These are phyloP conservation scores for Cudoniella acicularis DNA, from an alignment of 495 filamentous ascomycete genomes.

Conservation along the genomic window DNA sequence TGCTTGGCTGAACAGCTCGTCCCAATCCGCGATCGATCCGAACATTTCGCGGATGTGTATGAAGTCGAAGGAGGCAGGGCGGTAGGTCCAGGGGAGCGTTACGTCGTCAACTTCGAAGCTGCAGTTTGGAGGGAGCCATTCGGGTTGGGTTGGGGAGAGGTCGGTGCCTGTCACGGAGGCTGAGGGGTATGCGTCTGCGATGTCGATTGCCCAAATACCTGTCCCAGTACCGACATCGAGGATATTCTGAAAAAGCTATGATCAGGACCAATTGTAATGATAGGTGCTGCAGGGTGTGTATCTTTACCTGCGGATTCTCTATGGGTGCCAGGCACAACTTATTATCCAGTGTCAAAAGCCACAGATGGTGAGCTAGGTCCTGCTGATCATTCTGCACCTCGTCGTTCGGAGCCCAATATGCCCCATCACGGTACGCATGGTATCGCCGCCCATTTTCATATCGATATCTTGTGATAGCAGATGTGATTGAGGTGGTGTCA, in stretches of 20 bases:
- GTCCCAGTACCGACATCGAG: slow-evolving; percentile 46
- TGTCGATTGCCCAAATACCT: slow-evolving; percentile 47
- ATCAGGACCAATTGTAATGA: slow-evolving; percentile 9
- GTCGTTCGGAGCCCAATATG: slow-evolving; percentile 14
- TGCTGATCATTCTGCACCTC: slow-evolving; percentile 8
- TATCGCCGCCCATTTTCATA: not conserved
- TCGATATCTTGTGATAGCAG: not conserved
- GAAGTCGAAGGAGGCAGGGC: slow-evolving; percentile 47
- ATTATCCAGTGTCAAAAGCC: slow-evolving; percentile 27
- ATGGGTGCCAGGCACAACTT: slow-evolving; percentile 30
- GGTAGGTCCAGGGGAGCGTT: slow-evolving; percentile 45
- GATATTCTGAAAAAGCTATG: slow-evolving; percentile 19
- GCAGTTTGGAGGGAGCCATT: slow-evolving; percentile 39
- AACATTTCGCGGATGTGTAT: slow-evolving; percentile 57
- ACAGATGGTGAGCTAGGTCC: slow-evolving; percentile 31
- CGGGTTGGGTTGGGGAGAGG: slow-evolving; percentile 39
- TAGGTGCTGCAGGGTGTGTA: not conserved
- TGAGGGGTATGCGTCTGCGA: slow-evolving; percentile 49
- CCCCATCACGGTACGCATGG: not conserved
- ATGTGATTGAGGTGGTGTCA: not conserved
- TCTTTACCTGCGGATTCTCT: not conserved
- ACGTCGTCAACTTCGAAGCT: slow-evolving; percentile 57
- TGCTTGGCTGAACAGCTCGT: slow-evolving; percentile 29
- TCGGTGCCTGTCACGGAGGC: slow-evolving; percentile 49
- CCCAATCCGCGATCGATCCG: slow-evolving; percentile 55